phyloP scores from a whole-genome alignment of 805 yeast genomes.

The Yarrowia phangngaensis region DNA sequence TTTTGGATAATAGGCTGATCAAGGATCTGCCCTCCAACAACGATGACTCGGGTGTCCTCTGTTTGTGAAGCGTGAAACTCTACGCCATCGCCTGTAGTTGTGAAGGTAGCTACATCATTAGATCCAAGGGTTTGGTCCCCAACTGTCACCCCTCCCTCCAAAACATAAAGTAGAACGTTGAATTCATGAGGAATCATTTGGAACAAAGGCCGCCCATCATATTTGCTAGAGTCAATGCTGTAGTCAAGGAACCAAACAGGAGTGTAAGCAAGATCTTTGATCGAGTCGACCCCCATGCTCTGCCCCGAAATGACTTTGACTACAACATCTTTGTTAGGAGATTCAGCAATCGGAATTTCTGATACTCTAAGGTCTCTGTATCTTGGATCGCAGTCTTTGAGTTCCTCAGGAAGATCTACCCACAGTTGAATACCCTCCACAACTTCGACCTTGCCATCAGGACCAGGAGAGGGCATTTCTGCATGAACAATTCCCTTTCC shows the following conservation, averaged over 20 bases:
- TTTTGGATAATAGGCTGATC: slow-evolving; percentile 77
- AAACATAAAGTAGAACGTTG: slow-evolving; percentile 67
- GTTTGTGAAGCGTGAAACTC: slow-evolving; percentile 50
- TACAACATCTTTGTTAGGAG: slow-evolving; percentile 54
- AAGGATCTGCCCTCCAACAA: slow-evolving; percentile 71
- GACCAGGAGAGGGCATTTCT: slow-evolving; percentile 67
- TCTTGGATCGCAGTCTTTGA: slow-evolving; percentile 63
- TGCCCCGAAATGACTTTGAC: slow-evolving; percentile 75
- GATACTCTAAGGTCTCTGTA: slow-evolving; percentile 66
- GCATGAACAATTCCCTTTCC: slow-evolving; percentile 81
- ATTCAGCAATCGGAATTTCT: slow-evolving; percentile 66
- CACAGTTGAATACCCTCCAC: slow-evolving; percentile 71
- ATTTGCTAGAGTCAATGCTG: slow-evolving; percentile 41
- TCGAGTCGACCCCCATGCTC: slow-evolving; percentile 67
- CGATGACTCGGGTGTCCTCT: slow-evolving; percentile 50
- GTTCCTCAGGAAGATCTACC: slow-evolving; percentile 70
- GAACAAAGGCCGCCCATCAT: slow-evolving; percentile 59
- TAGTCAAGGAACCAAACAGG: slow-evolving; percentile 72
- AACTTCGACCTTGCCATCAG: slow-evolving; percentile 44
- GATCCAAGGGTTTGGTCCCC: slow-evolving; percentile 45
- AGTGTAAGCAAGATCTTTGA: slow-evolving; percentile 72
- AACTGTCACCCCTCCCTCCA: slow-evolving; percentile 56
- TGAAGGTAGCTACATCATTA: slow-evolving; percentile 58
- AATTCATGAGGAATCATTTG: slow-evolving; percentile 58
- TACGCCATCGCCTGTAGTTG: slow-evolving; percentile 62